These are phyloP conservation scores for Phytomonas sp. DNA, from an alignment of 208 protist species.

Conservation along the genomic window DNA sequence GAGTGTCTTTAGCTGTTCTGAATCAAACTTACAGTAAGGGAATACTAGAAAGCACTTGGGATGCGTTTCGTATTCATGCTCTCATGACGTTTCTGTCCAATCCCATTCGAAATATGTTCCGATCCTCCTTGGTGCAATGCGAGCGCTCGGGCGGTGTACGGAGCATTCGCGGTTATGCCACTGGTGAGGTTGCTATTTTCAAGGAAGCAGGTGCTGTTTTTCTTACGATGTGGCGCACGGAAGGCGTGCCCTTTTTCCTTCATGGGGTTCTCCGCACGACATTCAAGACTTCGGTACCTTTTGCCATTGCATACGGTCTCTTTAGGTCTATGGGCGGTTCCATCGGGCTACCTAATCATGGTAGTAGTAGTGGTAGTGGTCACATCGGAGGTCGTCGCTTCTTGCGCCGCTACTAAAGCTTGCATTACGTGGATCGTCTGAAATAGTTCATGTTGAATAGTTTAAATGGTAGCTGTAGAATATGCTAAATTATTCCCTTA, in stretches of 20 bases:
- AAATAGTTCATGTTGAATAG: background rate
- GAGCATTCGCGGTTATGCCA: slow-evolving; percentile 31
- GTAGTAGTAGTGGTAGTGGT: slow-evolving; percentile 14
- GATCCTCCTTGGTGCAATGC: slow-evolving; percentile 49
- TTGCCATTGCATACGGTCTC: slow-evolving; percentile 68
- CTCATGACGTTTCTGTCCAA: slow-evolving; percentile 75
- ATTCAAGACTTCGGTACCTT: slow-evolving; percentile 82
- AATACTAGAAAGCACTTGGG: slow-evolving; percentile 27
- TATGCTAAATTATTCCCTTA: background rate
- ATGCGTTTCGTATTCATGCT: slow-evolving; percentile 65
- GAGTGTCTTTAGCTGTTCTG: slow-evolving; percentile 49
- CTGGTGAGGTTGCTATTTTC: slow-evolving; percentile 64
- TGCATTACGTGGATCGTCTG: background rate
- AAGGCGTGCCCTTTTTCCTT: slow-evolving; percentile 78
- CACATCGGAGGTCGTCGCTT: slow-evolving; percentile 31
- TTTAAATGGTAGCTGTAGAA: background rate
- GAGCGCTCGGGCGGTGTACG: slow-evolving; percentile 74
- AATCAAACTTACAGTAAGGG: slow-evolving; percentile 25
- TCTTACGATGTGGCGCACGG: slow-evolving; percentile 32
- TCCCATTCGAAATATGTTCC: slow-evolving; percentile 75
- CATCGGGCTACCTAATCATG: slow-evolving; percentile 32
- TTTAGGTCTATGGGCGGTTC: slow-evolving; percentile 68
- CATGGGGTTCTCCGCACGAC: slow-evolving; percentile 59
- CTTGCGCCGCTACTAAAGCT: slow-evolving; percentile 18
- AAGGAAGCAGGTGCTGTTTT: slow-evolving; percentile 57